These are phyloP conservation scores for Trichoderma breve DNA, from an alignment of 2,329 filamentous ascomycete species.

Conservation along the genomic window DNA sequence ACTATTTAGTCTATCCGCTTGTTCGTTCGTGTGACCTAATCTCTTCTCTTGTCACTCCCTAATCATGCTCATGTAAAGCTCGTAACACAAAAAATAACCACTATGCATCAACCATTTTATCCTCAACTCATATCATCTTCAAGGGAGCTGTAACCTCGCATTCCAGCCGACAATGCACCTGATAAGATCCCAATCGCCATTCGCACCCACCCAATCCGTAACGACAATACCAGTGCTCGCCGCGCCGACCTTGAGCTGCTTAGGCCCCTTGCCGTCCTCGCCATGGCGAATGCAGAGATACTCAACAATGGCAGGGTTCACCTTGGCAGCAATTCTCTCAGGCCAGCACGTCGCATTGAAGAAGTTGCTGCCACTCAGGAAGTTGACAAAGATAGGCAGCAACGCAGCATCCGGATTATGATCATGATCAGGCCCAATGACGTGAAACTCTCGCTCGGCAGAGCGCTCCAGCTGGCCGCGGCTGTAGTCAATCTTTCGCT, in stretches of 20 bases:
- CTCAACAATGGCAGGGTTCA: slow-evolving; percentile 74
- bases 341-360: slow-evolving; percentile 93
- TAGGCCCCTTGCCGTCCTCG: slow-evolving; percentile 49
- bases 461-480: slow-evolving; percentile 76
- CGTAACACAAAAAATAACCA: neutral
- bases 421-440: slow-evolving; percentile 36
- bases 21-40: neutral
- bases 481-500: slow-evolving; percentile 73
- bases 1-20: neutral
- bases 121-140: neutral
- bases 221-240: slow-evolving; percentile 85
- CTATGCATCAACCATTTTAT: neutral
- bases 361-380: slow-evolving; percentile 88
- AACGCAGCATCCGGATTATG: slow-evolving; percentile 29
- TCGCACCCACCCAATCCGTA: slow-evolving; percentile 86
- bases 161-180: slow-evolving; percentile 91
- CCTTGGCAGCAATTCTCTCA: slow-evolving; percentile 80
- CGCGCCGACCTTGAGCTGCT: slow-evolving; percentile 57
- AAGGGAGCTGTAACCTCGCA: slow-evolving; percentile 54
- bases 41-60: neutral
- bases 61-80: neutral
- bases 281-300: slow-evolving; percentile 60
- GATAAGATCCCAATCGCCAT: slow-evolving; percentile 88
- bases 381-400: slow-evolving; percentile 82
- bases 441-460: slow-evolving; percentile 48